Evolutionary conservation across 2,329 filamentous ascomycete species (phyloP), one percentile per base, ranked within the genome.

Genomic region (Esteya vermicola): DNA sequence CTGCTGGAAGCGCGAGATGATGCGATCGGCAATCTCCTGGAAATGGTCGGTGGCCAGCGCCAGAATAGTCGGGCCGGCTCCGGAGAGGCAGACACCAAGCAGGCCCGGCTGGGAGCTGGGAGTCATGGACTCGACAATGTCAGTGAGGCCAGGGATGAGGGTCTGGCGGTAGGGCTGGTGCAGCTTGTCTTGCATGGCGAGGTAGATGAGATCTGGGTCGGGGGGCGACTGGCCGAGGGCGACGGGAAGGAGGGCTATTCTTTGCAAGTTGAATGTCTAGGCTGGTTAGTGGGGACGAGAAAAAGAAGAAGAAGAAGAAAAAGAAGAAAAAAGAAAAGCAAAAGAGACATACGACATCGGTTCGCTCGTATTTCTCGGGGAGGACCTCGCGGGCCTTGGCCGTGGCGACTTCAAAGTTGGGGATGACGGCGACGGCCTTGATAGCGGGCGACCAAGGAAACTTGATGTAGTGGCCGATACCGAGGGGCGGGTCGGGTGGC

Each of bases 111-210:
- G 85, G 6, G 81, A 81, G 54, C 75, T 73, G 22, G 89, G 91
- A 10, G 84, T 94, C 67, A 96, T 88, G 44, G 81, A 89, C 57
- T 85, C 76, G 39, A 98, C 76, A 40, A 98, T 89, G 56, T 94
- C 82, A 14, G 83, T 81, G 42, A 98, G 70, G 1, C 89, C 91
- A 1, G 91, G 91, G 50, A 98, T 93, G 46, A 98, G 73, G 3
- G 74, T 81, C 61, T 91, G 81, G 40, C 91, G 81, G 65, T 98
- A 96, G 33, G 86, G 91, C 61, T 98, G 91, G 64, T 98, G 91
- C 45, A 98, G 77, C 62, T 88, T 93, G 66, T 98, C 91, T 63
- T 96, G 91, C 91, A 98, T 98, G 35, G 88, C 89, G 36, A 93
- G 78, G 64, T 93, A 93, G 57, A 98, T 98, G 60, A 93, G 81